These are phyloP conservation scores for Phytophthora pistaciae DNA, from an alignment of 352 stramenopile species.

Conservation along the genomic window DNA sequence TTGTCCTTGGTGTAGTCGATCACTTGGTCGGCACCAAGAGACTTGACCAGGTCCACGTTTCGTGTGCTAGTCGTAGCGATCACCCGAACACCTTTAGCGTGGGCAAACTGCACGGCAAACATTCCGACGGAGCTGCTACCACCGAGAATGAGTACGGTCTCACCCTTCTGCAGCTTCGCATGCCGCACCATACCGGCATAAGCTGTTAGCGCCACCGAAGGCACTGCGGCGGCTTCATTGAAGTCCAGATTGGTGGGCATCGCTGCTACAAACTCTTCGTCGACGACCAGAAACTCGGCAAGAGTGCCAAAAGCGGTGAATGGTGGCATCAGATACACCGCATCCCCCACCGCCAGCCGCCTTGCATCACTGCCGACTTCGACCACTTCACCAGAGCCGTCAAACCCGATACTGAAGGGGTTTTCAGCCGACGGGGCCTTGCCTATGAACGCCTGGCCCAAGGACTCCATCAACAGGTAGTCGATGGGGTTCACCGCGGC, in stretches of 20 bases:
- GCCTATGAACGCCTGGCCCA: conserved; percentile 22
- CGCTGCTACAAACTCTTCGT: conserved; percentile 22
- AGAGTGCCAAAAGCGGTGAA: conserved; percentile 27
- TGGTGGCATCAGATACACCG: conserved; percentile 27
- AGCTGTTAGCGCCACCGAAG: conserved; percentile 32
- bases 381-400: conserved; percentile 41
- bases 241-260: conserved; percentile 55
- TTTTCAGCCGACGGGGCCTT: conserved; percentile 26
- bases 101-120: conserved; percentile 46
- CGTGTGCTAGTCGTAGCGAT: conserved; percentile 31
- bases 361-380: conserved; percentile 39
- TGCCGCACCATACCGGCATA: conserved; percentile 32
- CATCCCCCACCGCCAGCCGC: conserved; percentile 30
- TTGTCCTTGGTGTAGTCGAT: conserved; percentile 46
- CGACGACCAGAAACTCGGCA: conserved; percentile 40
- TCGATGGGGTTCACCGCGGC: conserved; percentile 72
- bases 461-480: conserved; percentile 51
- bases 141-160: conserved; percentile 48
- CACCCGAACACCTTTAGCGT: conserved; percentile 31
- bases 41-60: conserved; percentile 36
- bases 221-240: conserved; percentile 37
- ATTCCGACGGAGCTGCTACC: conserved; percentile 37
- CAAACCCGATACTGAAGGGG: conserved; percentile 44
- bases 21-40: conserved; percentile 34
- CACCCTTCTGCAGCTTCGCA: conserved; percentile 37